These are phyloP conservation scores for Mortierella sp. DNA, from an alignment of 371 early-diverging fungal species.

Conservation along the genomic window DNA sequence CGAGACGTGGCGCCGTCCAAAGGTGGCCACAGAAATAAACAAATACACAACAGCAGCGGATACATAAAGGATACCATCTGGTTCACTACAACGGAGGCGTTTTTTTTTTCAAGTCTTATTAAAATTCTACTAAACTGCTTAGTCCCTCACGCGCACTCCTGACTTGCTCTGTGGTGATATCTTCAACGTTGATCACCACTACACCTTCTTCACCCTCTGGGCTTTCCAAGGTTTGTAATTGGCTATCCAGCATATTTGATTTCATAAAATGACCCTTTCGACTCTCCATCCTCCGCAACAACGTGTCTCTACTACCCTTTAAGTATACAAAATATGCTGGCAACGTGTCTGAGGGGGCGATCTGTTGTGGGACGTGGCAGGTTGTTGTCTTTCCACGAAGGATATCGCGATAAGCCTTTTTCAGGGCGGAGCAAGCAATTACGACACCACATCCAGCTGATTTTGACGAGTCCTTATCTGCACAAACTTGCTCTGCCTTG, in stretches of 20 bases:
- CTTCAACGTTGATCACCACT: not conserved
- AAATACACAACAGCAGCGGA: too few species aligned
- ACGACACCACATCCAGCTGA: not conserved
- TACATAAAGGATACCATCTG: too few species aligned
- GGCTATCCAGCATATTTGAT: slow-evolving; percentile 5
- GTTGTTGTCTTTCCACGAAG: not conserved
- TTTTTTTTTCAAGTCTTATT: not conserved
- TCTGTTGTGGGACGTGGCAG: not conserved
- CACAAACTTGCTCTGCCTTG: slow-evolving; percentile 4
- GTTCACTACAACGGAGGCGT: not conserved
- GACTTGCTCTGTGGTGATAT: not conserved
- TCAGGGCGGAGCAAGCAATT: slow-evolving; percentile 9
- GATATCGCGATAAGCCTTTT: slow-evolving; percentile 7
- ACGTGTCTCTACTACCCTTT: not conserved
- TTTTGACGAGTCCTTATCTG: not conserved
- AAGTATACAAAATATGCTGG: not conserved
- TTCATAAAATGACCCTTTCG: slow-evolving; percentile 12
- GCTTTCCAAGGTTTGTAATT: slow-evolving; percentile 5
- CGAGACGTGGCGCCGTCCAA: not conserved
- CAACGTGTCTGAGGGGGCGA: not conserved
- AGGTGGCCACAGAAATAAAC: not conserved
- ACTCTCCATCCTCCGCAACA: not conserved
- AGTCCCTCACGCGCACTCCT: slow-evolving; percentile 2
- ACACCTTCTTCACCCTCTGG: slow-evolving; percentile 13
- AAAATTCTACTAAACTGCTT: not conserved